Evolutionary conservation across 2,329 filamentous ascomycete species (phyloP), one percentile per base, ranked within the genome.

Genomic region (Sporothrix pallida): DNA sequence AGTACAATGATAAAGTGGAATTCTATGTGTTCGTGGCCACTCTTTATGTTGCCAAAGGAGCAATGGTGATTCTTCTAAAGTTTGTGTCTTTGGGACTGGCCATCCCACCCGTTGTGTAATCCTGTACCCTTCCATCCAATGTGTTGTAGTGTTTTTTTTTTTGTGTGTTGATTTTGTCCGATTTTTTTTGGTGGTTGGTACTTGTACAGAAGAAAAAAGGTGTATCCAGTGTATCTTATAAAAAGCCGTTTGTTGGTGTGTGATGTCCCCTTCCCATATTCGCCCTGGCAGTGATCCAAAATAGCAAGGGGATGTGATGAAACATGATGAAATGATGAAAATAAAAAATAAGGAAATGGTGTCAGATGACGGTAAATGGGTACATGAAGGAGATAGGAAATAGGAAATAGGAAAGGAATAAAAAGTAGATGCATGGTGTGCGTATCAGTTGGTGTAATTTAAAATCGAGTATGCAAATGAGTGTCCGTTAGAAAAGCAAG

Each of bases 401-500:
- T 7, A 44, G 23, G 42, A 71, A 71, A 46, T 26, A 26, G 17
- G 9, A 50, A 15, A 72, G 44, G 10, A 52, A 46, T 12, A 60
- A 17, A 58, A 20, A 63, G 31, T 37, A 37, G 7, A 73, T 48
- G 71, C 65, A 46, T 50, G 44, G 62, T 42, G 56, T 70, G 62
- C 71, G 63, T 69, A 54, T 54, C 62, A 37, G 54, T 72, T 52
- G 42, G 54, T 73, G 67, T 52, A 26, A 48, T 54, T 54, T n/a
- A 67, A 72, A 52, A 50, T 31, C 65, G 65, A 68, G 65, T 50
- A 37, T 50, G 46, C 23, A 20, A 48, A 68, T 20, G 31, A 42
- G 26, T 42, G n/a, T 42, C 62, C 62, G 62, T 58, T 37, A 37
- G 31, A 56, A 42, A 37, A 20, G 13, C 20, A 54, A 44, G 72